Evolutionary conservation across 1,284 basidiomycete genomes (phyloP).

Genomic region (Puccinia novopanici): DNA sequence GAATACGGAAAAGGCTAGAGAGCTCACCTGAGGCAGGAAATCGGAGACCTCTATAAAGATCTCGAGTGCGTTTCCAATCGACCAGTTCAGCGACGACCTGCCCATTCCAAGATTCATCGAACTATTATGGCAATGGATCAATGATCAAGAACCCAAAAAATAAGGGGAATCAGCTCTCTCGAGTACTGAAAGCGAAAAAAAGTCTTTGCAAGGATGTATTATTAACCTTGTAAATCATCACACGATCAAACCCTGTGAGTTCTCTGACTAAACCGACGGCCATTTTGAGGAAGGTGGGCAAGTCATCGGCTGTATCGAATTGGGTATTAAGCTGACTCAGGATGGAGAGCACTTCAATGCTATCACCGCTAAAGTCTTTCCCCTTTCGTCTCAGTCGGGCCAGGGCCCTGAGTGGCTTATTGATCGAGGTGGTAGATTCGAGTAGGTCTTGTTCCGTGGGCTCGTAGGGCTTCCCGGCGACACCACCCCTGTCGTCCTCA

Average conservation of each 20-base stretch:
- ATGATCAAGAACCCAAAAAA: too few relatives aligned
- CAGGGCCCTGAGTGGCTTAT: conserved; percentile 74
- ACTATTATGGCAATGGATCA: too few relatives aligned
- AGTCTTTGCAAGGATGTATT: too few relatives aligned
- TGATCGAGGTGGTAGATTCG: conserved; percentile 72
- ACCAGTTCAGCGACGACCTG: conserved; percentile 81
- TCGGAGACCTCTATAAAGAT: conserved; percentile 74
- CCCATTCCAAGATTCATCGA: conserved; percentile 63
- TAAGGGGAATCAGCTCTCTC: not conserved
- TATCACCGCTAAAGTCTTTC: conserved; percentile 63
- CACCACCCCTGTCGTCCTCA: conserved; percentile 48
- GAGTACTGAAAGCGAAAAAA: not conserved
- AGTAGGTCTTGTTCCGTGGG: conserved; percentile 64
- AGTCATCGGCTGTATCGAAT: conserved; percentile 70
- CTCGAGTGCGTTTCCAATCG: conserved; percentile 77
- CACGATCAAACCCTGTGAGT: conserved; percentile 78
- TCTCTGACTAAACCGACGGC: conserved; percentile 80
- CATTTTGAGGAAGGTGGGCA: conserved; percentile 75
- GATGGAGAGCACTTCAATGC: conserved; percentile 77
- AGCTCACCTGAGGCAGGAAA: conserved; percentile 63
- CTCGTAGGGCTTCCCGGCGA: conserved; percentile 51
- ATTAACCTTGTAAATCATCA: conserved; percentile 89
- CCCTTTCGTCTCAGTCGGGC: conserved; percentile 65
- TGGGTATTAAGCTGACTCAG: conserved; percentile 84
- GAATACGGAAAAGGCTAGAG: too few relatives aligned